Evolutionary conservation across 805 yeast genomes (phyloP).

Genomic region (Saccharomycopsis fermentans): DNA sequence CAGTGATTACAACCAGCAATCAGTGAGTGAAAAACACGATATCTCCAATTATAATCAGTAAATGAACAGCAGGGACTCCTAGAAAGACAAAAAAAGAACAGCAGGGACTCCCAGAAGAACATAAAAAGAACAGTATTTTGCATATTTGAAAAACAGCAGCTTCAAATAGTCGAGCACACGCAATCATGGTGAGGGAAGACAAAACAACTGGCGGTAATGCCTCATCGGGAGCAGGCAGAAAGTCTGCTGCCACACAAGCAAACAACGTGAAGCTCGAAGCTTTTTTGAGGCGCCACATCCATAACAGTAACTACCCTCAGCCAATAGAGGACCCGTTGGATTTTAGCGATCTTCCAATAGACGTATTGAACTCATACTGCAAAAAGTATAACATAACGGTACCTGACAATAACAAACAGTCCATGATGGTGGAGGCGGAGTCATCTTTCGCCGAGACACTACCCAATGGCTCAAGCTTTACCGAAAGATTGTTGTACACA

Average conservation of each 20-base stretch:
- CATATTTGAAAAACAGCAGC: no score
- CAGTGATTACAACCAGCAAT: no score
- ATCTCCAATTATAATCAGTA: no score
- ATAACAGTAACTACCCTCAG: constrained; percentile 62
- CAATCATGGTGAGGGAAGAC: not conserved
- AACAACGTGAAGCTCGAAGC: constrained; percentile 34
- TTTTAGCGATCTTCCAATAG: constrained; percentile 52
- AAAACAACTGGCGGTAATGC: not conserved
- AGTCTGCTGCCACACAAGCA: not conserved
- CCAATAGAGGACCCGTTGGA: constrained; percentile 50
- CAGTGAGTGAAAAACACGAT: no score
- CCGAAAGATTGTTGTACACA: not conserved
- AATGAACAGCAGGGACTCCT: no score
- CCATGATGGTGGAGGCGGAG: constrained; percentile 44
- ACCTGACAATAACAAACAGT: not conserved
- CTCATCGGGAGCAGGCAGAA: not conserved
- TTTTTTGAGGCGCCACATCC: constrained; percentile 51
- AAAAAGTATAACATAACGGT: constrained; percentile 41
- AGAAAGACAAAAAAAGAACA: no score
- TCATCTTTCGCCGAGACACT: constrained; percentile 62
- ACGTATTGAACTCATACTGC: constrained; percentile 60
- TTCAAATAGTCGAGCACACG: no score
- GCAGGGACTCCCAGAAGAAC: no score
- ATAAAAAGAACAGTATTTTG: no score
- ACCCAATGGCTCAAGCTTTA: not conserved